A percentile compares a stretch with the other conserved stretches of the same genome.
These are phyloP conservation scores for Biancaea sappan DNA, from an alignment of 306 rosid species.

Conservation along the genomic window DNA sequence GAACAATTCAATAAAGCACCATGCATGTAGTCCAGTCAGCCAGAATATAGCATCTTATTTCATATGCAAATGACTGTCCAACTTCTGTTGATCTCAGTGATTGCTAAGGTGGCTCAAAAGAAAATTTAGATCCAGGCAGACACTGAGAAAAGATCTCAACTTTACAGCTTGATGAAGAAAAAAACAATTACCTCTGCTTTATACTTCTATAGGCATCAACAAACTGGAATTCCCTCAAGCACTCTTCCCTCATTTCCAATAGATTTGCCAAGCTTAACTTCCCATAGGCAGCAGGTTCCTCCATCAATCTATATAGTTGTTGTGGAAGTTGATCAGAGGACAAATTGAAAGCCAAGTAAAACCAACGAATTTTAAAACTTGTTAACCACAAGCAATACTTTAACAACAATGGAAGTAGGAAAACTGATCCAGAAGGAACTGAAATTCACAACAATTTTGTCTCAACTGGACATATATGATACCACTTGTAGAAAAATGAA, in stretches of 20 bases:
- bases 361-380: not conserved
- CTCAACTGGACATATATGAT: not conserved
- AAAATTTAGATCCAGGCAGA: not conserved
- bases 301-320: slow-evolving; percentile 74
- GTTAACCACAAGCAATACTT: slow-evolving; percentile 15
- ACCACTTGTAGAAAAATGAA: slow-evolving; percentile 1
- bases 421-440: not conserved
- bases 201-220: slow-evolving; percentile 92
- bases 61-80: slow-evolving; percentile 3
- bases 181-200: slow-evolving; percentile 84
- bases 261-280: slow-evolving; percentile 93
- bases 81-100: slow-evolving; percentile 2
- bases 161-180: slow-evolving; percentile 16
- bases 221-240: slow-evolving; percentile 98
- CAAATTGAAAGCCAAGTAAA: slow-evolving; percentile 13
- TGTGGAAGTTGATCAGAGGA: slow-evolving; percentile 28
- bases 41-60: not conserved
- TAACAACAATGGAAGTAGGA: slow-evolving; percentile 9
- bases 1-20: slow-evolving; percentile 11
- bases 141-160: slow-evolving; percentile 3
- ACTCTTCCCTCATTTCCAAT: slow-evolving; percentile 97
- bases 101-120: slow-evolving; percentile 12
- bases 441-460: not conserved
- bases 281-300: slow-evolving; percentile 98
- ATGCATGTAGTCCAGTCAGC: not conserved